Evolutionary conservation across 148 eudicot genomes (phyloP), one percentile per base, ranked within the genome.

Genomic region (Rhododendron henanense): DNA sequence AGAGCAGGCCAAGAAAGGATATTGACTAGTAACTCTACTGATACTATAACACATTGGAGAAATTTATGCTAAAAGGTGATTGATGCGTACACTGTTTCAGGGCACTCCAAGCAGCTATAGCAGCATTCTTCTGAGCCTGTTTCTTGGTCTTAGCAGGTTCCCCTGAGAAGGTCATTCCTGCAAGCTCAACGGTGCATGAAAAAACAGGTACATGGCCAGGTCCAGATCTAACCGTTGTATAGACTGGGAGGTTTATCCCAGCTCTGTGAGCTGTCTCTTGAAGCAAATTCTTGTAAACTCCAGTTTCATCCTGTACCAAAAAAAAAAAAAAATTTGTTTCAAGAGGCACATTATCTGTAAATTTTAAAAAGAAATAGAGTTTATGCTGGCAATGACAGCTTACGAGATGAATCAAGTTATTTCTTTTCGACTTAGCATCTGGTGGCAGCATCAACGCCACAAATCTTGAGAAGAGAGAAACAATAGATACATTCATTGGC

Each of bases 181-280:
- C 93, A 74, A 92, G 80, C 85, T 90, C 94, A 71, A 92, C 93
- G 15, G 87, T 90, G 87, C 94, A 91, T 47, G 88, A 88, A 88
- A 92, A 92, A 87, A 91, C 85, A 87, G 93, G 94, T 80, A 87
- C 90, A 88, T 92, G 94, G 80, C 93, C 92, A 37, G 92, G 90
- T 39, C 94, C 93, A 39, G 93, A 88, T 63, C 93, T 90, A 41
- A 89, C 51, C 10, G 90, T 89, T 45, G 92, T 88, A 85, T 92
- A 92, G n/a, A 84, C 90, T 47, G 94, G 94, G 33, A 92, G 92
- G 84, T 88, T 87, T 63, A 91, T 79, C 65, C 92, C 93, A 57
- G 92, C 93, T 88, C 93, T 84, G 81, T 92, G 94, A 84, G 94
- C 92, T n/a, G 92, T 90, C 85, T 92, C 94, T 85, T 92, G 94